A percentile compares a stretch with the other conserved stretches of the same genome.
phyloP scores from a whole-genome alignment of 257 asterid species.

The Solanum tarijense region DNA sequence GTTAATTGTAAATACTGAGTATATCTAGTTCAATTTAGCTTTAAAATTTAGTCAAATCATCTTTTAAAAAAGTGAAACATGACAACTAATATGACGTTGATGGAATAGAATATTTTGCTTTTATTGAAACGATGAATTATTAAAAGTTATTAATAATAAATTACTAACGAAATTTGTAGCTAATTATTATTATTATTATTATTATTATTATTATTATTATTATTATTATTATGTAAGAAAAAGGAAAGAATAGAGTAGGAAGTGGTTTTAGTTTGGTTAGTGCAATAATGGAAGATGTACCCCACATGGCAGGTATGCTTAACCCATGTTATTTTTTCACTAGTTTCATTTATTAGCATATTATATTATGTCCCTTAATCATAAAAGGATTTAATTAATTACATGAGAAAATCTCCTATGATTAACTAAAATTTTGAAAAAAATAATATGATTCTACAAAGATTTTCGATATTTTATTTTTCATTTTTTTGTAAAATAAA shows the following conservation, averaged over 20 bases:
- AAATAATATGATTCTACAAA: not conserved
- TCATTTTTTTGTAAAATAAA: not conserved
- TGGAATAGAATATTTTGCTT: not conserved
- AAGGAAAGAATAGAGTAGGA: not conserved
- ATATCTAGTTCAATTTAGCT: not conserved
- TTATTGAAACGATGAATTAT: not conserved
- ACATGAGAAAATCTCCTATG: no score
- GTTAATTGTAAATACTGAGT: not conserved
- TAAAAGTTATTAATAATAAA: not conserved
- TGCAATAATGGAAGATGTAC: not conserved
- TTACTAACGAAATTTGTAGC: not conserved
- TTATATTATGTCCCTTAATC: not conserved
- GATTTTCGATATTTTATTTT: not conserved
- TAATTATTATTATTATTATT: not conserved
- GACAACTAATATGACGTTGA: not conserved
- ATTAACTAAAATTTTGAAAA: not conserved
- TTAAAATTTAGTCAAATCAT: not conserved
- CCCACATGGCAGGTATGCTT: not conserved
- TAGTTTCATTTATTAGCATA: not conserved
- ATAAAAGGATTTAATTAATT: not conserved
- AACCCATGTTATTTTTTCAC: not conserved
- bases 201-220: not conserved
- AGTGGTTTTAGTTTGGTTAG: not conserved
- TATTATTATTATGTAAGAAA: not conserved
- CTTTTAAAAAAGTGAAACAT: not conserved